Percentiles rank a stretch among this genome's conserved stretches.
Evolutionary conservation across 805 yeast species (phyloP).

Genomic region (Wickerhamomyces strasburgensis): DNA sequence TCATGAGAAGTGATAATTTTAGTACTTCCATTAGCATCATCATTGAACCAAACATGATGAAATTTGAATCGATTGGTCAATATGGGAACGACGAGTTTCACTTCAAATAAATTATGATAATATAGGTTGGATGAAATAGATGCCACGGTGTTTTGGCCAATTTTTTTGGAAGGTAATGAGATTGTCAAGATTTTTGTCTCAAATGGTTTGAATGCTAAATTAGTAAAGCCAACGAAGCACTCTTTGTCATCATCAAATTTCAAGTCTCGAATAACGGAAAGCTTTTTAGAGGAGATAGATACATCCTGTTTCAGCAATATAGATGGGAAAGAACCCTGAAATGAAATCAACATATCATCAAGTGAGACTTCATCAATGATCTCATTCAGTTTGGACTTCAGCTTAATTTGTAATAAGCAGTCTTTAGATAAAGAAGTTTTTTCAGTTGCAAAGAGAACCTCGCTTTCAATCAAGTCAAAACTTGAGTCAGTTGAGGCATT

Average conservation of each 20-base stretch:
- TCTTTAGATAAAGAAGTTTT: conserved; percentile 18
- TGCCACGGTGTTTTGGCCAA: conserved; percentile 14
- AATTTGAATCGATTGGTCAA: conserved; percentile 8
- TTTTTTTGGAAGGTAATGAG: conserved; percentile 14
- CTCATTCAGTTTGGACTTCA: conserved; percentile 26
- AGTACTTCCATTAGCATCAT: conserved; percentile 1
- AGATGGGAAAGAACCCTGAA: conserved; percentile 16
- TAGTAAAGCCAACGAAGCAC: conserved; percentile 5
- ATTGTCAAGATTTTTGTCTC: conserved; percentile 15
- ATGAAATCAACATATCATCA: conserved; percentile 8
- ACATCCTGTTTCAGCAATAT: conserved; percentile 14
- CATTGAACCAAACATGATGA: conserved; percentile 15
- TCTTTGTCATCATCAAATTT: conserved; percentile 7
- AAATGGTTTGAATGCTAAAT: conserved; percentile 14
- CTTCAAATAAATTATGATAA: conserved; percentile 14
- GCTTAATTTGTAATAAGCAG: conserved; percentile 27
- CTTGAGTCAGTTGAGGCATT: conserved; percentile 23
- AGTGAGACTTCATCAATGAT: conserved; percentile 5
- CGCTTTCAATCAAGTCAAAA: conserved; percentile 22
- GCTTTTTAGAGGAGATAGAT: neutral
- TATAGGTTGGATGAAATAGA: conserved; percentile 14
- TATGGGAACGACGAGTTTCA: conserved; percentile 19
- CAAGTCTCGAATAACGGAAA: neutral
- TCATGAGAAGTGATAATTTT: conserved; percentile 12
- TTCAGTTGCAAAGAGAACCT: conserved; percentile 17